Evolutionary conservation across 352 stramenopile genomes (phyloP).

Genomic region (Globisporangium uncinulatum): DNA sequence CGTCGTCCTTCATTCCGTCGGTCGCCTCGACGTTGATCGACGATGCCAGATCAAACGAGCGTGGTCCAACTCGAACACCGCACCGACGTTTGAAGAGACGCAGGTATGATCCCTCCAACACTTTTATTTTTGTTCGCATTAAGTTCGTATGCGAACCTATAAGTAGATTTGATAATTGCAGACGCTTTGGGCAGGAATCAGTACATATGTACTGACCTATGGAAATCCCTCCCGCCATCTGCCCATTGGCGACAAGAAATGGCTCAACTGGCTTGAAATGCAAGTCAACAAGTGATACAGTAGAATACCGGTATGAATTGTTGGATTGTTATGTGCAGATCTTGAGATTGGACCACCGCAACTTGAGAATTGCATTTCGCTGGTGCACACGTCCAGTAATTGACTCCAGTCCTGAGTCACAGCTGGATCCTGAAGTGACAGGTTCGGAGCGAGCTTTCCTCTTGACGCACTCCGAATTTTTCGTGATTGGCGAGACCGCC

Average conservation of each 20-base stretch:
- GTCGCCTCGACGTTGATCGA: slow-evolving; percentile 85
- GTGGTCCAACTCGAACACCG: slow-evolving; percentile 92
- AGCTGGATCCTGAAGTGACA: too few relatives aligned
- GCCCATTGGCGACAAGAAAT: too few relatives aligned
- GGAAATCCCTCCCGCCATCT: background rate
- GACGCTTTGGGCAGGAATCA: too few relatives aligned
- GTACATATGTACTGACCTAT: too few relatives aligned
- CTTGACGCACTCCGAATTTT: too few relatives aligned
- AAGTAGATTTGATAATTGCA: too few relatives aligned
- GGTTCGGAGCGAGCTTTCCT: too few relatives aligned
- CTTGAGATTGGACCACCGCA: background rate
- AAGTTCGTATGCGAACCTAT: too few relatives aligned
- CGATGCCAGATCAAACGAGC: slow-evolving; percentile 93
- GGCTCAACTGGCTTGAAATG: background rate
- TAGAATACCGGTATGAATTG: background rate
- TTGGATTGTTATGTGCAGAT: background rate
- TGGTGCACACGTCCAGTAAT: background rate
- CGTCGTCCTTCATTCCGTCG: slow-evolving; percentile 83
- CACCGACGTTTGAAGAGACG: too few relatives aligned
- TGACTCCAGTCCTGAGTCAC: background rate
- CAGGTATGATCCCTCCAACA: too few relatives aligned
- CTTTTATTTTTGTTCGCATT: too few relatives aligned
- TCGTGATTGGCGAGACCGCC: too few relatives aligned
- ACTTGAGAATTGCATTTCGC: background rate
- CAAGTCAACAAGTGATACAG: background rate